Base-by-base conservation (phyloP, 805 yeast genomes). In the Lipomyces sp. region DNA sequence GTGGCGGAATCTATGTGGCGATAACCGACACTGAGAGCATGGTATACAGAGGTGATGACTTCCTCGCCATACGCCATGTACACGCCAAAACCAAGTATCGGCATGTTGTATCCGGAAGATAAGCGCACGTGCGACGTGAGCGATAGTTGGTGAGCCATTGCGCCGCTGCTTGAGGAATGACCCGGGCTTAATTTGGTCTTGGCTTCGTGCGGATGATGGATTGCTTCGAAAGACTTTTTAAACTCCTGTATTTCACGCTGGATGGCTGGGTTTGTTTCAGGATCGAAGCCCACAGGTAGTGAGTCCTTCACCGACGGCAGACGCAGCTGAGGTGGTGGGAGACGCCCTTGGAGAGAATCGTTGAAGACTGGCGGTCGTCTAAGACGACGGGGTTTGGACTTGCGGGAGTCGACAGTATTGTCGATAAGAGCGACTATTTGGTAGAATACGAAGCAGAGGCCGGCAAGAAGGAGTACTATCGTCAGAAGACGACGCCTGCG, bases 21-120 rank as follows among this genome's bases (percentile, higher is more conserved):
- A 83, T 92, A 92, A 11, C 97, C 97, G 42, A 84, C 80, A 75
- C 90, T 89, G 76, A 91, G 89, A 73, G 97, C 97, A 57, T 90
- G 86, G 83, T 89, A 90, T 66, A 90, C 86, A 3, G 54, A 29
- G 34, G 24, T 24, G 54, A 51, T 29, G 69, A 90, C 87, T 53
- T 85, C 82, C 45, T 78, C 84, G 61, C 85, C 84, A 74, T 86
- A 83, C 69, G 90, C 87, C 77, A 90, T 90, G 94, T 95, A 90
- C 78, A 89, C 86, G 53, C 96, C 96, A 66, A 90, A 83, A 62
- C 96, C 96, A 69, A 89, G 87, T 63, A 84, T 79, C 64, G 96
- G 96, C 86, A 90, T 87, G 71, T 83, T 82, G 67, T 80, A 77
- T 60, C 95, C 95, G 71, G 90, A 86, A 4, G 71, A 66, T 48